phyloP scores from a whole-genome alignment of 306 rosid genomes.

The Potentilla sterilis region DNA sequence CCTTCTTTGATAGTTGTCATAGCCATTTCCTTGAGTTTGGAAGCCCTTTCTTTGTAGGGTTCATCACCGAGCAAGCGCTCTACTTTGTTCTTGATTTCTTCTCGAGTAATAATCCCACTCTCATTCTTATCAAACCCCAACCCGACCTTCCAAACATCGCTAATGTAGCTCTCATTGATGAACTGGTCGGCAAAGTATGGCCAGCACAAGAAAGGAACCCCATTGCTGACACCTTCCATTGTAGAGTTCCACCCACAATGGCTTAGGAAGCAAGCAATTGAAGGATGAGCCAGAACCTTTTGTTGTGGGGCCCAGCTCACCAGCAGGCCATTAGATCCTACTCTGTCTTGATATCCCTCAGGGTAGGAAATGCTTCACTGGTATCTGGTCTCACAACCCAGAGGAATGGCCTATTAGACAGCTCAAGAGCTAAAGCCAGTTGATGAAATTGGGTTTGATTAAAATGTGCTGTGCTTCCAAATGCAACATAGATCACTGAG shows the following conservation, averaged over 20 bases:
- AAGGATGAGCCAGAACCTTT: constrained; percentile 39
- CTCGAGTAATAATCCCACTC: background rate
- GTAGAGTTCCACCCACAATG: constrained; percentile 62
- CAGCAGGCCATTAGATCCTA: constrained; percentile 17
- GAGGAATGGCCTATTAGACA: constrained; percentile 27
- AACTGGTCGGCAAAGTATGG: constrained; percentile 28
- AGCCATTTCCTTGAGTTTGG: constrained; percentile 21
- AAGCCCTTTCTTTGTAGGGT: constrained; percentile 14
- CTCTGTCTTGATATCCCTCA: constrained; percentile 11
- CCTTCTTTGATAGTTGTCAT: constrained; percentile 28
- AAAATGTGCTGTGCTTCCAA: constrained; percentile 33
- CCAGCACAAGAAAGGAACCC: constrained; percentile 42
- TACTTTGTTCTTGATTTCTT: constrained; percentile 26
- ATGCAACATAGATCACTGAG: constrained; percentile 40
- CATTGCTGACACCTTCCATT: constrained; percentile 27
- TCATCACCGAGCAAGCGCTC: constrained; percentile 23
- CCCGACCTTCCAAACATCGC: constrained; percentile 33
- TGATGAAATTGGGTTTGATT: constrained; percentile 27
- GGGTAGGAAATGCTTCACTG: constrained; percentile 12
- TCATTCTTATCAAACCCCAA: constrained; percentile 9
- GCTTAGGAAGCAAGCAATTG: constrained; percentile 45
- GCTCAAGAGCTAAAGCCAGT: constrained; percentile 36
- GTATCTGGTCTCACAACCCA: constrained; percentile 37
- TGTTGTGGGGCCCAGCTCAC: constrained; percentile 41
- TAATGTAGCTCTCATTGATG: constrained; percentile 22